These are phyloP conservation scores for Petrea volubilis DNA, from an alignment of 257 asterid genomes.

Conservation along the genomic window DNA sequence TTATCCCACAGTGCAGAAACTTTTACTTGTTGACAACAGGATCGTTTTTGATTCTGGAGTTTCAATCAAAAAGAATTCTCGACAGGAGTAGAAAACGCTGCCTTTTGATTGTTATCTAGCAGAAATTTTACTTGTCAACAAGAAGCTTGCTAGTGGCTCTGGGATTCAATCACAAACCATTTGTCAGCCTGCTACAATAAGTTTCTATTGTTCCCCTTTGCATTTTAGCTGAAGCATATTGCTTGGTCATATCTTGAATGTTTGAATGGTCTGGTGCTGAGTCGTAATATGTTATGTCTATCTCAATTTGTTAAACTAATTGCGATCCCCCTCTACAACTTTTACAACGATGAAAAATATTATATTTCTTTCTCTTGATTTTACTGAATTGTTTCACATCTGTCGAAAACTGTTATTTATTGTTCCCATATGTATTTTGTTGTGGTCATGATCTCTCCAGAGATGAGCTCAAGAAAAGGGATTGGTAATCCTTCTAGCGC, in stretches of 20 bases:
- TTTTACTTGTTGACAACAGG: too few relatives aligned
- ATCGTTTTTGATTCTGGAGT: too few relatives aligned
- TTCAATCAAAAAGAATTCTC: too few relatives aligned
- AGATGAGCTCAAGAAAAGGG: slow-evolving; percentile 54
- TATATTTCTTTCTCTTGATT: neutral
- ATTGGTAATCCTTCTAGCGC: slow-evolving; percentile 14
- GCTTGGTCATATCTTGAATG: neutral
- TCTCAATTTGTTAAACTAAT: neutral
- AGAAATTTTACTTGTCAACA: too few relatives aligned
- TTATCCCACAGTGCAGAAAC: too few relatives aligned
- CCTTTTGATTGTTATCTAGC: too few relatives aligned
- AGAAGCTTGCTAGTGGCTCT: too few relatives aligned
- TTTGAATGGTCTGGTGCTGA: neutral
- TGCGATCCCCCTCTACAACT: neutral
- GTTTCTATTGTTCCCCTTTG: slow-evolving; percentile 5
- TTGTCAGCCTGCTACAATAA: too few relatives aligned
- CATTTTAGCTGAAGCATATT: neutral
- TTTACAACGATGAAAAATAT: neutral
- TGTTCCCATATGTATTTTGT: neutral
- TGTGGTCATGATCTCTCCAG: slow-evolving; percentile 25
- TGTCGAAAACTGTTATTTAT: neutral
- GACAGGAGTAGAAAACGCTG: too few relatives aligned
- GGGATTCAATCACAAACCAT: too few relatives aligned
- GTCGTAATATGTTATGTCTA: neutral
- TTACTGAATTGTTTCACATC: neutral